Percentiles rank a stretch among this genome's conserved stretches.
These are phyloP conservation scores for Fusarium lateritium DNA, from an alignment of 2,329 filamentous ascomycete genomes.

Conservation along the genomic window DNA sequence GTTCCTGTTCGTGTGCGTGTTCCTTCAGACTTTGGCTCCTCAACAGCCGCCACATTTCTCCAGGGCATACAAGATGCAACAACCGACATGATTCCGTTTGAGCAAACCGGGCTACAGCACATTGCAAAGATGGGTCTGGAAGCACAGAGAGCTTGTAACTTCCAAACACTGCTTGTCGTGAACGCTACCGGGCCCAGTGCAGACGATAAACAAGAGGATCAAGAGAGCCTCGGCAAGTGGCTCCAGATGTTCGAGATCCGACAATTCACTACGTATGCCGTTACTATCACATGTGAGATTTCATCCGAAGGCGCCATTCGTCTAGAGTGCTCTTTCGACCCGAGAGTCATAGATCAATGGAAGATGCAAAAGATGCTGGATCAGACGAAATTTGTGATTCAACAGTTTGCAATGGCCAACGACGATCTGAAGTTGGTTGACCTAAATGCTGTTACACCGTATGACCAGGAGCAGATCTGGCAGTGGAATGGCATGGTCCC, in stretches of 20 bases:
- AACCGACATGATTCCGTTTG: slow-evolving; percentile 32
- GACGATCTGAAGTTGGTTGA: not conserved
- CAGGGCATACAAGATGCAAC: slow-evolving; percentile 45
- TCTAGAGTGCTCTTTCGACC: slow-evolving; percentile 14
- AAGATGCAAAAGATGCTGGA: slow-evolving; percentile 15
- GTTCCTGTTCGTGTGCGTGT: slow-evolving; percentile 44
- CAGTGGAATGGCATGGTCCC: slow-evolving; percentile 38
- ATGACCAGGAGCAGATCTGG: slow-evolving; percentile 21
- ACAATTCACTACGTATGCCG: slow-evolving; percentile 2
- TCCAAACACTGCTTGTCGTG: slow-evolving; percentile 28
- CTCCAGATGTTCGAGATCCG: not conserved
- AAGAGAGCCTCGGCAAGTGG: not conserved
- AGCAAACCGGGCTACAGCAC: slow-evolving; percentile 36
- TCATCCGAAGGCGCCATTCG: not conserved
- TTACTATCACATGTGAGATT: slow-evolving; percentile 37
- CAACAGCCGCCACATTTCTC: slow-evolving; percentile 53
- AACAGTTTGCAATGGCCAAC: not conserved
- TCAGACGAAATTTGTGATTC: slow-evolving; percentile 6
- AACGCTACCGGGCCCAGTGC: not conserved
- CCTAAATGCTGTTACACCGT: not conserved
- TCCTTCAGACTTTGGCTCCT: not conserved
- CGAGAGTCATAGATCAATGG: slow-evolving; percentile 8
- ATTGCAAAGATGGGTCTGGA: slow-evolving; percentile 32
- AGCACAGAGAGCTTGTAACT: slow-evolving; percentile 6
- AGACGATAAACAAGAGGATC: not conserved